Evolutionary conservation across 2,329 filamentous ascomycete genomes (phyloP).

Genomic region (Macroventuria anomochaeta): DNA sequence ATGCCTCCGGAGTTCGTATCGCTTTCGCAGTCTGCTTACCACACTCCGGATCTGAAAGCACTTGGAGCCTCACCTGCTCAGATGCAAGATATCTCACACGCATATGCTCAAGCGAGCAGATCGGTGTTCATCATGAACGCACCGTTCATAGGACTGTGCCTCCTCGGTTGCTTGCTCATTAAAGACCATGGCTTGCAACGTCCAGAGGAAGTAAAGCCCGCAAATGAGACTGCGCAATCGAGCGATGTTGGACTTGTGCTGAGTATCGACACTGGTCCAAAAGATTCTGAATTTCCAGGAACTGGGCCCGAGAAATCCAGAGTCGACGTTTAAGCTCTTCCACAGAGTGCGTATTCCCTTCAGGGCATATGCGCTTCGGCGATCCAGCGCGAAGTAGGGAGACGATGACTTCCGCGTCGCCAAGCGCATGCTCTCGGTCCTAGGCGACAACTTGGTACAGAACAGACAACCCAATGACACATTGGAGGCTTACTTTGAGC

Average conservation of each 20-base stretch:
- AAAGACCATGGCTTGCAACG: constrained; percentile 53
- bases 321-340: no score
- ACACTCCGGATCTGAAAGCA: constrained; percentile 18
- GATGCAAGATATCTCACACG: constrained; percentile 49
- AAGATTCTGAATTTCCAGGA: no score
- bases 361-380: no score
- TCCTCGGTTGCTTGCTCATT: constrained; percentile 60
- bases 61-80: background rate
- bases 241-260: background rate
- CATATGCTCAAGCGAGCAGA: constrained; percentile 62
- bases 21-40: constrained; percentile 19
- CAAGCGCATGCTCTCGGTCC: no score
- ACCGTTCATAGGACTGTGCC: constrained; percentile 60
- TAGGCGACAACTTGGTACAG: no score
- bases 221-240: background rate
- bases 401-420: no score
- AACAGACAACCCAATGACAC: no score
- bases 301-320: no score
- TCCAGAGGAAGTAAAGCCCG: background rate
- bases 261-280: no score
- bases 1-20: constrained; percentile 24
- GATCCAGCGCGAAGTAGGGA: no score
- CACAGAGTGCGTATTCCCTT: no score
- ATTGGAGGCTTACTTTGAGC: no score
- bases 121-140: constrained; percentile 65